Evolutionary conservation across 1,284 basidiomycete genomes (phyloP).

Genomic region (Trichosporon ovoides): DNA sequence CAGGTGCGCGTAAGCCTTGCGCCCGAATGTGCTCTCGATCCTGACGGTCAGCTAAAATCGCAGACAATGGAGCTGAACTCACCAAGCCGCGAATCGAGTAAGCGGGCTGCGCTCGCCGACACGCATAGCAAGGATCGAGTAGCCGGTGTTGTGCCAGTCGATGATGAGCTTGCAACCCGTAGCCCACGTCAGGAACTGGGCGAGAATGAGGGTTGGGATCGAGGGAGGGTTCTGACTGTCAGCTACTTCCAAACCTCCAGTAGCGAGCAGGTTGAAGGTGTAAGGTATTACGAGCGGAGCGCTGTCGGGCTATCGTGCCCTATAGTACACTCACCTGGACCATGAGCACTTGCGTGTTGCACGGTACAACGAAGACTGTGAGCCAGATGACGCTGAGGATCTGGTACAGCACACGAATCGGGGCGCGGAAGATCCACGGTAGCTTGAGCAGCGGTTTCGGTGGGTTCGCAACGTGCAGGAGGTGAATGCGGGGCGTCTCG

Average conservation of each 20-base stretch:
- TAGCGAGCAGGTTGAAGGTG: too few species aligned
- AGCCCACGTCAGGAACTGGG: constrained; percentile 65
- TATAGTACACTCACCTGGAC: constrained; percentile 71
- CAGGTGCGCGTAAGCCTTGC: constrained; percentile 76
- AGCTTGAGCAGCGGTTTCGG: constrained; percentile 58
- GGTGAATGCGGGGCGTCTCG: constrained; percentile 59
- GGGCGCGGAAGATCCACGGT: constrained; percentile 68
- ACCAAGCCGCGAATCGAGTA: constrained; percentile 71
- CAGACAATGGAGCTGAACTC: constrained; percentile 14
- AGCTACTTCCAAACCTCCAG: too few species aligned
- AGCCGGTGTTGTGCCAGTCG: constrained; percentile 98
- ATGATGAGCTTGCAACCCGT: constrained; percentile 81
- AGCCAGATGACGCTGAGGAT: constrained; percentile 59
- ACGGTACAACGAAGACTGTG: constrained; percentile 56
- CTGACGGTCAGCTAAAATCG: constrained; percentile 49
- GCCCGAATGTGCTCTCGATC: constrained; percentile 75
- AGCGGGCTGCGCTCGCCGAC: constrained; percentile 64
- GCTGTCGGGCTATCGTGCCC: too few species aligned
- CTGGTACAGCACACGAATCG: constrained; percentile 73
- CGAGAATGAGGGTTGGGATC: constrained; percentile 84
- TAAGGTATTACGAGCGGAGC: too few species aligned
- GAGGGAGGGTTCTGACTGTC: constrained; percentile 83
- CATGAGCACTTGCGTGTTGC: constrained; percentile 76
- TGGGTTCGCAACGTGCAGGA: constrained; percentile 63
- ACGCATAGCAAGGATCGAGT: constrained; percentile 82